phyloP scores from a whole-genome alignment of 176 grass and related monocot species.

The Miscanthus lutarioriparius region DNA sequence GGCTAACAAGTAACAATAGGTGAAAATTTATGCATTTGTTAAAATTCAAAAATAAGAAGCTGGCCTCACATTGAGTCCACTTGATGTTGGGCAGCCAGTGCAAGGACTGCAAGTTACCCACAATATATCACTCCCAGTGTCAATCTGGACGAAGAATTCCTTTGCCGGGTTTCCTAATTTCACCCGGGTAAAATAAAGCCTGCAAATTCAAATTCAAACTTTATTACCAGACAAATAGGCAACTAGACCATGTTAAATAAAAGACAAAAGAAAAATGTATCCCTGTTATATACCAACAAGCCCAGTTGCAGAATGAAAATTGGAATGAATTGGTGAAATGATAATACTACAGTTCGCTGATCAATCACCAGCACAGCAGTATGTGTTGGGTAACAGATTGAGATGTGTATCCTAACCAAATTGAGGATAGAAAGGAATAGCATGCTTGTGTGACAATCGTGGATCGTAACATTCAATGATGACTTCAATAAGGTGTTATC shows the following conservation, averaged over 20 bases:
- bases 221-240: conserved; percentile 19
- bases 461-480: not conserved
- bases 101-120: conserved; percentile 93
- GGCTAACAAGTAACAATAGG: not conserved
- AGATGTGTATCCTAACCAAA: conserved; percentile 14
- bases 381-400: not conserved
- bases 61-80: conserved; percentile 82
- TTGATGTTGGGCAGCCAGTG: conserved; percentile 78
- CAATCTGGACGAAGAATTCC: conserved; percentile 95
- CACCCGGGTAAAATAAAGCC: conserved; percentile 90
- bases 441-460: not conserved
- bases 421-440: not conserved
- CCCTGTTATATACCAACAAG: not conserved
- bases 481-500: not conserved
- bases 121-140: conserved; percentile 93
- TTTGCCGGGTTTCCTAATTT: conserved; percentile 84
- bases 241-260: not conserved
- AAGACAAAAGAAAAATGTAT: not conserved
- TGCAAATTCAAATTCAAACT: conserved; percentile 51
- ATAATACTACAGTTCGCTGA: not conserved
- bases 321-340: conserved; percentile 3
- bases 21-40: conserved; percentile 5
- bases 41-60: conserved; percentile 14
- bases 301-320: conserved; percentile 19
- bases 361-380: conserved; percentile 7